phyloP scores from a whole-genome alignment of 1,139 yeast species.

The Meyerozyma sp. region DNA sequence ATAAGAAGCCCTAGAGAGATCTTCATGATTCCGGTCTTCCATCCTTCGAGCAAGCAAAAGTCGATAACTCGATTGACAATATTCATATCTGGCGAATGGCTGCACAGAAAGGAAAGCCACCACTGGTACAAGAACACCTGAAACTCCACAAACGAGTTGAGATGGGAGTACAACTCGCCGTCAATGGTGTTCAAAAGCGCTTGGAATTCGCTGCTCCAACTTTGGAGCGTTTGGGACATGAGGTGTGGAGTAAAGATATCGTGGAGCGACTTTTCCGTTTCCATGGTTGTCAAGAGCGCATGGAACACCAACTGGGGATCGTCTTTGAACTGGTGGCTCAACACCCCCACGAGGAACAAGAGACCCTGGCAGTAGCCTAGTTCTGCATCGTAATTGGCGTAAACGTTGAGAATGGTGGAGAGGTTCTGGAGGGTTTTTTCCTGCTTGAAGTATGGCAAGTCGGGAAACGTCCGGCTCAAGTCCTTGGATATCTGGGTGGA shows the following conservation, averaged over 20 bases:
- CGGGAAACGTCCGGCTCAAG: conserved; percentile 60
- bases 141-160: conserved; percentile 35
- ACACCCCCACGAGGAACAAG: conserved; percentile 60
- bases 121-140: conserved; percentile 54
- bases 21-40: conserved; percentile 57
- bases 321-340: conserved; percentile 47
- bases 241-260: conserved; percentile 50
- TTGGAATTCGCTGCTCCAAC: conserved; percentile 52
- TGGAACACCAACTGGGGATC: conserved; percentile 47
- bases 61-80: conserved; percentile 51
- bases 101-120: conserved; percentile 63
- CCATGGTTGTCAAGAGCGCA: conserved; percentile 57
- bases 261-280: conserved; percentile 51
- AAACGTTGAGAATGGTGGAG: conserved; percentile 58
- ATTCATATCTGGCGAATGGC: conserved; percentile 52
- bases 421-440: conserved; percentile 40
- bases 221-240: conserved; percentile 51
- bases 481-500: conserved; percentile 58
- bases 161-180: conserved; percentile 41
- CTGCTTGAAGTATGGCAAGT: conserved; percentile 45
- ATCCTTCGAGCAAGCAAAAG: conserved; percentile 58
- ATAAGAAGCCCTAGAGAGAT: conserved; percentile 52
- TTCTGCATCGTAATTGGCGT: conserved; percentile 62
- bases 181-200: conserved; percentile 36
- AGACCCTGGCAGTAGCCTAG: conserved; percentile 73